Percentiles rank a stretch among this genome's conserved stretches.
phyloP scores from a whole-genome alignment of 2,329 filamentous ascomycete genomes.

The Pseudogymnoascus sp. region DNA sequence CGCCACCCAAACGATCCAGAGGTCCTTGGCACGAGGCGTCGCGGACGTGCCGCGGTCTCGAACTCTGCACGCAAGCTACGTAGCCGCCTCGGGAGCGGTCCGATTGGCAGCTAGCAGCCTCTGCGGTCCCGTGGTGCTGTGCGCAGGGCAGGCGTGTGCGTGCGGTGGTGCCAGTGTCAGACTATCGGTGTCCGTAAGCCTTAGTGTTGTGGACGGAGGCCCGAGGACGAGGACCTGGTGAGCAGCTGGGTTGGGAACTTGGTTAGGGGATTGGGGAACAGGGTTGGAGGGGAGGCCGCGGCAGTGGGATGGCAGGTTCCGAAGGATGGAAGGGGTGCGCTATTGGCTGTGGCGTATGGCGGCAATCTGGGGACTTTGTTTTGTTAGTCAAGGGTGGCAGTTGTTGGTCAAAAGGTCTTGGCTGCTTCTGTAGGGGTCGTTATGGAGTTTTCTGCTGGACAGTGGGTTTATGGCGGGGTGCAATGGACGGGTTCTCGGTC shows the following conservation, averaged over 20 bases:
- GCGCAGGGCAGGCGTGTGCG: neutral
- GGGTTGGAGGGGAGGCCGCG: neutral
- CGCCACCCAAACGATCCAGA: neutral
- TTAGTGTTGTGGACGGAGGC: neutral
- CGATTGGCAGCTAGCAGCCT: neutral
- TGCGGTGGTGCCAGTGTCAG: neutral
- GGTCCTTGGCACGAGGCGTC: neutral
- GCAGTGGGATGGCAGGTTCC: neutral
- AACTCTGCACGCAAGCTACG: neutral
- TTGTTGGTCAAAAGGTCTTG: neutral
- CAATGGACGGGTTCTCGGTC: neutral
- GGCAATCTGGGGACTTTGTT: neutral
- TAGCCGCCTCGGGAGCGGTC: neutral
- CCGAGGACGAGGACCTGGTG: neutral
- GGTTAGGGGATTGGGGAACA: neutral
- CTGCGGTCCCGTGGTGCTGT: neutral
- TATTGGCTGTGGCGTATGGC: neutral
- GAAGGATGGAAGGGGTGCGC: neutral
- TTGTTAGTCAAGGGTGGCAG: neutral
- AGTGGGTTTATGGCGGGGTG: neutral
- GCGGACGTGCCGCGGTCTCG: neutral
- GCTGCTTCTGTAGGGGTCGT: neutral
- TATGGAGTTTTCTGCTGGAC: neutral
- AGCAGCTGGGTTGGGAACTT: neutral
- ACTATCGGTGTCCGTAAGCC: neutral